Evolutionary conservation across 257 asterid species (phyloP), one percentile per base, ranked within the genome.

Genomic region (Petunia axillaris): DNA sequence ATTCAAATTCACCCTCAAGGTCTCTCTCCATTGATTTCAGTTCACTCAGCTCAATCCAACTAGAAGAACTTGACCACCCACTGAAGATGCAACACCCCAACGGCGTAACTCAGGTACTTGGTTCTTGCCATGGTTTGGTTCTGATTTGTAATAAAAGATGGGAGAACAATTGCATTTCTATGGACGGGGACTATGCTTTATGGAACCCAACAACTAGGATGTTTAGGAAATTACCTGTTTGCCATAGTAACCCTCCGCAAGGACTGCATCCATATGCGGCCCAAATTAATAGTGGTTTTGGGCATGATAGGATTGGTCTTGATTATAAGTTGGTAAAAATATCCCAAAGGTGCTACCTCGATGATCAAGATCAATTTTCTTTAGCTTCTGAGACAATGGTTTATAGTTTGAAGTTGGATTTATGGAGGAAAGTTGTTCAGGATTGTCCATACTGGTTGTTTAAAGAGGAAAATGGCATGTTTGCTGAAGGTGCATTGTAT

Each of bases 191-290:
- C 2, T 81, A 85, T 50, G 86, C 83, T 8, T 2, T 86, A 43
- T 88, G 91, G 91, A 86, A 90, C 74, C 93, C 91, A 0, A 89
- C 82, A 37, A 87, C 93, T 8, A 57, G 85, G 25, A 83, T 81
- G 10, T 84, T 86, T 79, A 85, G 65, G 60, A 58, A 70, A 43
- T 55, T 87, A 73, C 93, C 93, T 8, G 37, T 65, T 6, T 76
- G 36, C 36, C 38, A 50, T 75, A 25, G 25, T 25, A 25, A 25
- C 25, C 25, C 25, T 25, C 25, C 25, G 25, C 25, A 25, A 25
- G 25, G 25, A 25, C 25, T 25, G 25, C 25, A 25, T 25, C 25
- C 85, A 2, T 3, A 55, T 16, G 2, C 83, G 77, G 8, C 80
- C 80, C 11, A 38, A 16, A 1, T 79, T 63, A 5, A 65, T 81